Evolutionary conservation across 352 stramenopile genomes (phyloP), one percentile per base, ranked within the genome.

Genomic region (Phytophthora fragariaefolia): DNA sequence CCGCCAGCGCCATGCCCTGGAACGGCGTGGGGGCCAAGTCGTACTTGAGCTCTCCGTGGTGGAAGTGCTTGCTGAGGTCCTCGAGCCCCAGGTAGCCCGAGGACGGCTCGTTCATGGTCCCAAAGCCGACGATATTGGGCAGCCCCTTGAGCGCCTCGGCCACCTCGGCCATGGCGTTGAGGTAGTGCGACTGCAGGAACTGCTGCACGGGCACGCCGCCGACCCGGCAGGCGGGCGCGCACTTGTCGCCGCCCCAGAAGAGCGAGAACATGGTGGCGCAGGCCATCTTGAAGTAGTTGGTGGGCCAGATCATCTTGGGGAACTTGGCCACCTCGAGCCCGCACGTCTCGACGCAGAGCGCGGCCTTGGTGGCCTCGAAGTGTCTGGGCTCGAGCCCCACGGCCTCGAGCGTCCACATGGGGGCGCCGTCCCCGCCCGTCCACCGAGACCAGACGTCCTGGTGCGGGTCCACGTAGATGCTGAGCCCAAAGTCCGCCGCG

Each of bases 381-480:
- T 93, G 43, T 7, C 81, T 67, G 10, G 91, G 83, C 17, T 96
- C 75, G 20, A 97, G 78, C 2, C 91, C 92, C 0, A 95, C 69
- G 9, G 63, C 51, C 62, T 95, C 82, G 6, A 97, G 77, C 27
- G 92, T 98, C 92, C 92, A 98, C 52, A 96, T 68, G 0, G 91
- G 92, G 3, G 92, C 89, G 18, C 92, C 92, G 61, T 98, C 90
- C 1, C 92, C 92, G 18, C 92, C 92, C 0, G 90, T 97, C 79
- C 81, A 98, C 17, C 91, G 83, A 17, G 85, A 96, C 91, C 91
- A 98, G 22, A 97, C 90, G 64, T 98, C 92, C 76, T 98, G 92
- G 57, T 98, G 92, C 7, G 87, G 90, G 50, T 98, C 89, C n/a
- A 98, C 83, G 58, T 94, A 97, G 20, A 97, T 72, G 27, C 73